phyloP scores from a whole-genome alignment of 208 protist species.

The Kentomonas sorsogonicus region DNA sequence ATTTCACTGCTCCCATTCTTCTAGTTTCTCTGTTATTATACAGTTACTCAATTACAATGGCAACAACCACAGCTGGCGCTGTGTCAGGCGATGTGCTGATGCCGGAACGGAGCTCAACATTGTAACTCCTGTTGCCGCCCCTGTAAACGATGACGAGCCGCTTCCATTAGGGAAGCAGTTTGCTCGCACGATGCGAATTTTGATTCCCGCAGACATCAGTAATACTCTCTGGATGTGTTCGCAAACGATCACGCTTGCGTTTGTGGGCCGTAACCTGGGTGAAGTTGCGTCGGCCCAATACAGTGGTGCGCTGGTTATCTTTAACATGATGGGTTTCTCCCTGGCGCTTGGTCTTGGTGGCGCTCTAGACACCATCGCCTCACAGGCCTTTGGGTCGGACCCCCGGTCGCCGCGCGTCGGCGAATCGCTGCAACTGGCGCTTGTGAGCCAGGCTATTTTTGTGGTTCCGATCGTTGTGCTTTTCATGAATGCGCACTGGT shows the following conservation, averaged over 20 bases:
- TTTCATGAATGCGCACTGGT: slow-evolving; percentile 34
- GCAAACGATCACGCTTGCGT: slow-evolving; percentile 54
- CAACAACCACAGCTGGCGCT: no score
- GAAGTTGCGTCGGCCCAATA: slow-evolving; percentile 39
- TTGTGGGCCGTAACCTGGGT: slow-evolving; percentile 39
- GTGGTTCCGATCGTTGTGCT: slow-evolving; percentile 41
- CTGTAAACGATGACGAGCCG: no score
- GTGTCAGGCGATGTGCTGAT: no score
- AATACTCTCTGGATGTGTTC: slow-evolving; percentile 57
- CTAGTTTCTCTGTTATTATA: no score
- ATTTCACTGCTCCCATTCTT: no score
- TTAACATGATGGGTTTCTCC: slow-evolving; percentile 63
- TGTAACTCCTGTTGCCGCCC: no score
- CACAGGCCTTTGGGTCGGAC: slow-evolving; percentile 61
- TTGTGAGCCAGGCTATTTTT: slow-evolving; percentile 36
- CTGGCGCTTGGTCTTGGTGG: slow-evolving; percentile 51
- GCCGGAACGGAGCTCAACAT: no score
- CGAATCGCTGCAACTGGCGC: slow-evolving; percentile 53
- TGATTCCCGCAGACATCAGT: slow-evolving; percentile 54
- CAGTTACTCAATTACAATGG: no score
- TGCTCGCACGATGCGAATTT: slow-evolving; percentile 40
- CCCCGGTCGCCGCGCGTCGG: slow-evolving; percentile 47
- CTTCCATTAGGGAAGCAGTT: no score
- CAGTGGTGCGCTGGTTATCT: slow-evolving; percentile 54
- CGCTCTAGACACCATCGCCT: slow-evolving; percentile 66